Base-by-base conservation (phyloP, 192 early-diverging fungal genomes). In the Coemansia sp. region DNA sequence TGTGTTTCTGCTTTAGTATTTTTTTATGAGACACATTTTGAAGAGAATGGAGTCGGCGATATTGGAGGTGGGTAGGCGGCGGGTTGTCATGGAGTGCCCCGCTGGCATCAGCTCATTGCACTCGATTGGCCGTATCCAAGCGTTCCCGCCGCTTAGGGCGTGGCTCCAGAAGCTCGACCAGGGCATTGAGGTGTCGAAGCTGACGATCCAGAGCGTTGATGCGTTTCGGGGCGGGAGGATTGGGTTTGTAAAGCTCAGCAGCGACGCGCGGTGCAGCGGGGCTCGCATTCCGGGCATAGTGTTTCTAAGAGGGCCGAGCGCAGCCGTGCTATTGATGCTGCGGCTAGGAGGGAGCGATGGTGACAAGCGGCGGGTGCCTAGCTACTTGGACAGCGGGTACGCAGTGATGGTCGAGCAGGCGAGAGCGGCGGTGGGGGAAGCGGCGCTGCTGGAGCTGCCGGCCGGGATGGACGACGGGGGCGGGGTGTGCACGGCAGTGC, bases 401-500 rank as follows among this genome's bases (percentile, higher is more conserved):
- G 86, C 87, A 21, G 82, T 94, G 26, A 62, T 95, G 46, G 87
- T 88, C 0, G 78, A 87, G 63, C 94, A 95, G 68, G 87, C 94
- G 10, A 82, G 92, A 1, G 53, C 93, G 23, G 81, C 94, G 0
- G 84, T 90, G 6, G 86, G 88, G 0, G 76, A 82, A 5, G 65
- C 88, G 21, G n/a, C 66, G 0, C 82, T 90, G 64, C 67, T 81
- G 45, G 94, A 94, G 71, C 77, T 95, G 34, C 94, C 94, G 0
- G 94, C 94, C 0, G 92, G 92, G 1, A 95, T 95, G 94, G 66
- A 93, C 34, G 91, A 94, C 65, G 91, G 80, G 36, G 33, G 36
- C 21, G 69, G 94, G 14, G 51, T 55, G 26, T 16, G 26, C 9
- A 83, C 84, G 16, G 92, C 91, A 16, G 91, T 91, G 5, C 77